phyloP scores from a whole-genome alignment of 2,329 filamentous ascomycete genomes.

The Aureobasidium melanogenum region DNA sequence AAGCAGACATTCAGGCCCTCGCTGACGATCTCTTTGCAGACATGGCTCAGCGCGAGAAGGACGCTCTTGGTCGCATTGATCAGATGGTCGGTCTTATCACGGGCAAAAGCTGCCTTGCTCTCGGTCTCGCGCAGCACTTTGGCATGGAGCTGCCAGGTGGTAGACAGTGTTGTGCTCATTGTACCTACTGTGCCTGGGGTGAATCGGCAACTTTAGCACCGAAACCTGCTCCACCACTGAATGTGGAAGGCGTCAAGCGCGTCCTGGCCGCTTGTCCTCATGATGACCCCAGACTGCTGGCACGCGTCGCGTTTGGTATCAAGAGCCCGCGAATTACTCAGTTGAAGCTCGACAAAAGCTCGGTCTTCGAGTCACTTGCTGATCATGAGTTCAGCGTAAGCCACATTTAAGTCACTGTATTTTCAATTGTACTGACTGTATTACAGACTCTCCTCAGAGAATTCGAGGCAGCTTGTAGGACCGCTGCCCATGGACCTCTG shows the following conservation, averaged over 20 bases:
- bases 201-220: conserved; percentile 27
- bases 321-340: conserved; percentile 45
- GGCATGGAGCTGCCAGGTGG: conserved; percentile 42
- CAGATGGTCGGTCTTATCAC: conserved; percentile 48
- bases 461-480: conserved; percentile 3
- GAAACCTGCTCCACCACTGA: conserved; percentile 31
- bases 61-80: conserved; percentile 43
- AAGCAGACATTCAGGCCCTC: conserved; percentile 36
- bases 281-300: conserved; percentile 52
- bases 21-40: conserved; percentile 41
- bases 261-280: conserved; percentile 38
- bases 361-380: conserved; percentile 45
- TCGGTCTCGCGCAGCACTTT: conserved; percentile 47
- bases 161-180: conserved; percentile 45
- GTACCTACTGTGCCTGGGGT: conserved; percentile 36
- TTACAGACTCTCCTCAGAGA: background rate
- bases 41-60: conserved; percentile 44
- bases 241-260: conserved; percentile 32
- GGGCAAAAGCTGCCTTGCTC: conserved; percentile 42
- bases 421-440: background rate
- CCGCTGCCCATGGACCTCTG: conserved; percentile 1
- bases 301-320: conserved; percentile 54
- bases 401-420: background rate
- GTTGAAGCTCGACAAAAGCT: conserved; percentile 38
- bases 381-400: conserved; percentile 46